Percentiles rank a stretch among this genome's conserved stretches.
phyloP scores from a whole-genome alignment of 2,329 filamentous ascomycete species.

The Colletotrichum eremochloae region DNA sequence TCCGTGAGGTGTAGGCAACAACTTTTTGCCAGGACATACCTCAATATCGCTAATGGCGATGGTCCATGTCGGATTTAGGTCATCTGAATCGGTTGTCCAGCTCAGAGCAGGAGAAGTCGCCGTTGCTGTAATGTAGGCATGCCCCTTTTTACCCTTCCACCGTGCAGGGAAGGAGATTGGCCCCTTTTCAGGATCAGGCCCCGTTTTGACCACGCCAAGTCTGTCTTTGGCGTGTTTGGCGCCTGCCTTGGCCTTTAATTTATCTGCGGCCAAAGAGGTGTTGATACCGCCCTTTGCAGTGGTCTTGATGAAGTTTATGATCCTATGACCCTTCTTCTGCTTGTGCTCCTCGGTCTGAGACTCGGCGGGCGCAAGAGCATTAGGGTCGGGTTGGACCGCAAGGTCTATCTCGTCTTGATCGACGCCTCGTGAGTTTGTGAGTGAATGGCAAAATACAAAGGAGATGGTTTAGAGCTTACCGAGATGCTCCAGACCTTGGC shows the following conservation, averaged over 20 bases:
- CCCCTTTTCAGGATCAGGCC: conserved; percentile 64
- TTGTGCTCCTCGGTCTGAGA: conserved; percentile 62
- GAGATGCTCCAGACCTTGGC: conserved; percentile 52
- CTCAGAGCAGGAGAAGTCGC: conserved; percentile 77
- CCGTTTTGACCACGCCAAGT: conserved; percentile 73
- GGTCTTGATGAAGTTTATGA: conserved; percentile 77
- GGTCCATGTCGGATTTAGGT: conserved; percentile 74
- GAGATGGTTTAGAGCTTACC: conserved; percentile 45
- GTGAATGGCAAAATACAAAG: not conserved
- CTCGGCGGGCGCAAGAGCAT: conserved; percentile 57
- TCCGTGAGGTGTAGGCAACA: fast-evolving
- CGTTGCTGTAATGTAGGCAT: conserved; percentile 76
- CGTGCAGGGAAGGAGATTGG: conserved; percentile 83
- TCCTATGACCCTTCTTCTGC: conserved; percentile 57
- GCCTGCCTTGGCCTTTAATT: conserved; percentile 75
- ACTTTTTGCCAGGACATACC: not conserved
- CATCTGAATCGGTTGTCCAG: conserved; percentile 69
- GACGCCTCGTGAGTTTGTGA: conserved; percentile 57
- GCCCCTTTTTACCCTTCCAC: conserved; percentile 78
- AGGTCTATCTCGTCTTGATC: conserved; percentile 74
- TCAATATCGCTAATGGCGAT: conserved; percentile 78
- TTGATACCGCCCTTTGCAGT: conserved; percentile 80
- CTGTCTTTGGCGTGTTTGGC: conserved; percentile 75
- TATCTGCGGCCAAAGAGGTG: conserved; percentile 78
- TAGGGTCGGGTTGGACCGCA: conserved; percentile 64